Conservation (phyloP, 176 grass and related monocot species). For the Typha latifolia region DNA sequence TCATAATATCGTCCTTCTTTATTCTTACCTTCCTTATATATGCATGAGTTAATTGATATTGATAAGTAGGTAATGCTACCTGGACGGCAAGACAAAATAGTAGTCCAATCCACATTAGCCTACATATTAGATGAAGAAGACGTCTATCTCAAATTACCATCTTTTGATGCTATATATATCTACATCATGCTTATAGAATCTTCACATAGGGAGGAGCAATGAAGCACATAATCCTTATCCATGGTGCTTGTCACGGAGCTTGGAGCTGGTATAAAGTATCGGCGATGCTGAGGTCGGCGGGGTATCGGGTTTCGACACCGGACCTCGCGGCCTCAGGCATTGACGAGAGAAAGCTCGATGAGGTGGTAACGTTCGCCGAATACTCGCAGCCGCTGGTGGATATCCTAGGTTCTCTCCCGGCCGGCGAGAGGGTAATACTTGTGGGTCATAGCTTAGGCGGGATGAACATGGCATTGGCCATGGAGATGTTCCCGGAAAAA, state of each 20-base stretch:
- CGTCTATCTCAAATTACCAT: no score
- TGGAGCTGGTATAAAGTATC: constrained; percentile 82
- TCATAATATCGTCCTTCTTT: no score
- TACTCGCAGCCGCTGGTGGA: constrained; percentile 64
- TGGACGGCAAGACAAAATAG: no score
- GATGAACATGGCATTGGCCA: constrained; percentile 44
- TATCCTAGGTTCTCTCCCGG: constrained; percentile 36
- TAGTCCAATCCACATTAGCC: no score
- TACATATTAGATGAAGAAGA: no score
- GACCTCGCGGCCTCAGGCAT: constrained; percentile 77
- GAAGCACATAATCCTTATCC: constrained; percentile 60
- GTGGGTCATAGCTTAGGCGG: constrained; percentile 85
- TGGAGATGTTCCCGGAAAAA: constrained; percentile 76
- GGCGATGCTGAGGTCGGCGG: not conserved
- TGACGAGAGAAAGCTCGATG: constrained; percentile 36
- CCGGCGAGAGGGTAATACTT: constrained; percentile 43
- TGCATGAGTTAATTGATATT: no score
- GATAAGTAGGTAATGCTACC: no score
- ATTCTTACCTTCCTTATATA: no score
- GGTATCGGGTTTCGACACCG: constrained; percentile 47
- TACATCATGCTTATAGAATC: no score
- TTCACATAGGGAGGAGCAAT: no score
- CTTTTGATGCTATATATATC: no score
- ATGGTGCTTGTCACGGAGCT: constrained; percentile 63
- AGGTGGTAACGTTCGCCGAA: constrained; percentile 55